Evolutionary conservation across 768 basidiomycete genomes (phyloP), one percentile per base, ranked within the genome.

Genomic region (Tulasnella sp.): DNA sequence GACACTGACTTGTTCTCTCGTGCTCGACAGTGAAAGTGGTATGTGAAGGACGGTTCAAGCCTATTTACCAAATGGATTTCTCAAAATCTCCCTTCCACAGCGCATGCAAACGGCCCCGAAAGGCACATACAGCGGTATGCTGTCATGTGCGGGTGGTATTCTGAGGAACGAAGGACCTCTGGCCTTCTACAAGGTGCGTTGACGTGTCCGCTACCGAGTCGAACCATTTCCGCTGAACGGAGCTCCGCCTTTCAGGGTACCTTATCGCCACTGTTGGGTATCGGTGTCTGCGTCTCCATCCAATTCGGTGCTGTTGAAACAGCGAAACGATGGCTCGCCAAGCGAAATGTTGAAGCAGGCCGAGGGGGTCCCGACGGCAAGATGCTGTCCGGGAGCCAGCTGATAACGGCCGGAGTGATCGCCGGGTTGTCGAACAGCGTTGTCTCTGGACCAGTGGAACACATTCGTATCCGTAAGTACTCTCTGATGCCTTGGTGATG

Each of bases 381-480:
- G 83, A 85, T 85, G 16, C 88, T 96, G 18, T 88, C 87, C 56
- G 86, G 87, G 38, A 84, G 85, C 21, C 96, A 99, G 84, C 87
- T 97, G 18, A 89, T 94, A 81, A 83, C 87, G 1, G 89, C 95
- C 24, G 97, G 97, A 81, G 90, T 95, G 5, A 86, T 91, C 48
- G 97, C 97, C 34, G 97, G 97, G 38, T 85, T 98, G 38, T 92
- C 94, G 14, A 99, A 98, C 83, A 93, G 95, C 39, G 88, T 97
- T 80, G 96, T 98, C 48, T 97, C 96, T 0, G 96, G 96, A 0
- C 97, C 97, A 8, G 97, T 99, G 24, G 97, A 99, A 85, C 97
- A 98, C 84, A 96, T 98, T 84, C 94, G 97, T 87, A 99, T 98
- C 82, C 92, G 95, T 95, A 82, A 84, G 93, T 87, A 4, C 40